Conservation (phyloP, 306 rosid species). For the Ormosia semicastrata region DNA sequence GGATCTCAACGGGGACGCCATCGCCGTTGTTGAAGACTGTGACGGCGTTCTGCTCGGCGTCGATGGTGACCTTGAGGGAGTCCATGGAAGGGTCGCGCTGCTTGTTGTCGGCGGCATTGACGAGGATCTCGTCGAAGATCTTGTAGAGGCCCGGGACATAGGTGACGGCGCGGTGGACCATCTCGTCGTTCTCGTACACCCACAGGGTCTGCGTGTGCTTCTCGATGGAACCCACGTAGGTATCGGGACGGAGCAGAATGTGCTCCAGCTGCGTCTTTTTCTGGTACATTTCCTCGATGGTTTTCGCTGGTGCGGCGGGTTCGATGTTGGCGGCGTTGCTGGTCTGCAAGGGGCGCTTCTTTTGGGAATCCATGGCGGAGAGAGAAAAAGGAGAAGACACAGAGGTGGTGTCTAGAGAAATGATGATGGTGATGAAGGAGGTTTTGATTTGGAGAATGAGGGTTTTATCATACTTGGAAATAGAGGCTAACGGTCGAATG, state of each 20-base stretch:
- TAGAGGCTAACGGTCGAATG: constrained; percentile 37
- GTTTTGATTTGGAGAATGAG: neutral
- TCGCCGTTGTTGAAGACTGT: constrained; percentile 78
- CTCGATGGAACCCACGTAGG: constrained; percentile 91
- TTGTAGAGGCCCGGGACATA: constrained; percentile 94
- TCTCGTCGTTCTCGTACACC: constrained; percentile 68
- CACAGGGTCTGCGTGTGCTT: constrained; percentile 83
- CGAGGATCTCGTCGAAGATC: constrained; percentile 93
- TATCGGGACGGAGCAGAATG: constrained; percentile 91
- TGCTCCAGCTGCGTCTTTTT: constrained; percentile 93
- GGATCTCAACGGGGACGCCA: constrained; percentile 90
- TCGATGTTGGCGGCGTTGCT: constrained; percentile 60
- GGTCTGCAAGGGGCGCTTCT: constrained; percentile 66
- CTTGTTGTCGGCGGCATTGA: constrained; percentile 93
- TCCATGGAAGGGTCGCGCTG: constrained; percentile 88
- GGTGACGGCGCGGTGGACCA: constrained; percentile 66
- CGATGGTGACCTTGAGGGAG: constrained; percentile 60
- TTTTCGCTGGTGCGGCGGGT: constrained; percentile 35
- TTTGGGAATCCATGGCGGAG: constrained; percentile 52
- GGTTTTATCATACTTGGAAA: neutral
- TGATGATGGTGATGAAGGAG: neutral
- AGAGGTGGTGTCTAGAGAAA: constrained; percentile 29
- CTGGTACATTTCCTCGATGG: constrained; percentile 90
- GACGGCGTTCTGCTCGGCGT: constrained; percentile 52
- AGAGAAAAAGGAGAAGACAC: neutral